Evolutionary conservation across 164 flowering plant genomes (phyloP).

Genomic region (Umbilicus rupestris): DNA sequence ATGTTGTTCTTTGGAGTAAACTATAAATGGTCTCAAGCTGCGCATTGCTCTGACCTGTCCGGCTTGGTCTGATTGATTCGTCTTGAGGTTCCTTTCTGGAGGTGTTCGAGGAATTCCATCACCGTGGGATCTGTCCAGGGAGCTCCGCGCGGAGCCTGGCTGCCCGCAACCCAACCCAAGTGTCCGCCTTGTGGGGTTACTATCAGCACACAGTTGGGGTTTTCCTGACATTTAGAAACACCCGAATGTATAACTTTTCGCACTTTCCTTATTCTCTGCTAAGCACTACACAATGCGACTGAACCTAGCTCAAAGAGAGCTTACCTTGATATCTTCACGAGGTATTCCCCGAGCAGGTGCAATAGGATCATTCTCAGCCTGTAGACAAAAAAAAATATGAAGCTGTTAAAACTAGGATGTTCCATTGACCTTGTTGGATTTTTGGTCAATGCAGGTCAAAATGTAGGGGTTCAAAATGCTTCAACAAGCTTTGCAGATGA

Average conservation of each 20-base stretch:
- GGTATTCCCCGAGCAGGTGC: conserved; percentile 87
- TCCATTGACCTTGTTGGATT: too few relatives aligned
- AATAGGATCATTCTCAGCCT: conserved; percentile 97
- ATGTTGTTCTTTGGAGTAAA: neutral
- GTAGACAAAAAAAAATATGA: conserved; percentile 13
- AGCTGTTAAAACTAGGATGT: too few relatives aligned
- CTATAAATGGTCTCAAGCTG: neutral
- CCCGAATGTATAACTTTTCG: too few relatives aligned
- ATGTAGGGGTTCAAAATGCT: neutral
- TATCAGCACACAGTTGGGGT: conserved; percentile 66
- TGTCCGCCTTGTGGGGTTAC: conserved; percentile 95
- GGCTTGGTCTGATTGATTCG: neutral
- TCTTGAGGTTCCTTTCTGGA: conserved; percentile 29
- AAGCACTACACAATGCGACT: too few relatives aligned
- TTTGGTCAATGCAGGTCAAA: too few relatives aligned
- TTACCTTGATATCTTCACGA: conserved; percentile 76
- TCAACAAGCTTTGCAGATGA: neutral
- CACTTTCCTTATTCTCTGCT: too few relatives aligned
- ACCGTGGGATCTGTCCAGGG: conserved; percentile 92
- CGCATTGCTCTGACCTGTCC: neutral
- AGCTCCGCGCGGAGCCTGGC: conserved; percentile 67
- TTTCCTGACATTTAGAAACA: too few relatives aligned
- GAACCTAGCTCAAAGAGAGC: too few relatives aligned
- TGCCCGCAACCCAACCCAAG: conserved; percentile 92
- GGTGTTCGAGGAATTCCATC: conserved; percentile 69